Percentiles rank a stretch among this genome's conserved stretches.
These are phyloP conservation scores for Xerocomus minutiporus DNA, from an alignment of 1,284 basidiomycete species.

Conservation along the genomic window DNA sequence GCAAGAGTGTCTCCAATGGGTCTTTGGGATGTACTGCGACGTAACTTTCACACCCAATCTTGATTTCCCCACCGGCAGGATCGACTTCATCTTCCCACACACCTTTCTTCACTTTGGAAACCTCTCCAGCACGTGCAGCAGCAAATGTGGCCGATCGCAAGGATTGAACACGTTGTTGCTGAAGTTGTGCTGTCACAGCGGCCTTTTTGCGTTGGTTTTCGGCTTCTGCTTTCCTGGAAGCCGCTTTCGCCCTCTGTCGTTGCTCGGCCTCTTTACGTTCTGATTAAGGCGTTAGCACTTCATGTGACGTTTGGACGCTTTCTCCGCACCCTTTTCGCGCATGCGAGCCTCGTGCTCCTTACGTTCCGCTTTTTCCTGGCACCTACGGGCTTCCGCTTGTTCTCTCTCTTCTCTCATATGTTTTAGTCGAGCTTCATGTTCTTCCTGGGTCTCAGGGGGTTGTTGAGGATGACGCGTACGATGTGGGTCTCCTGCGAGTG, in stretches of 20 bases:
- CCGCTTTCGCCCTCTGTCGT: conserved; percentile 52
- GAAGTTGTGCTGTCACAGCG: conserved; percentile 43
- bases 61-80: conserved; percentile 64
- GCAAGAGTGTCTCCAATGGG: conserved; percentile 60
- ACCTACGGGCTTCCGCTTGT: conserved; percentile 47
- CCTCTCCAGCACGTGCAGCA: conserved; percentile 54
- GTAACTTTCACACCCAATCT: conserved; percentile 50
- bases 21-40: conserved; percentile 46
- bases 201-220: conserved; percentile 48
- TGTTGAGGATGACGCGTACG: conserved; percentile 11
- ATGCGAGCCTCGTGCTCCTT: conserved; percentile 38
- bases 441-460: conserved; percentile 42
- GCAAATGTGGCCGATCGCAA: conserved; percentile 57
- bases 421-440: conserved; percentile 50
- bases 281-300: conserved; percentile 17
- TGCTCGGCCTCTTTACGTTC: conserved; percentile 51
- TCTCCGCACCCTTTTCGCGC: conserved; percentile 28
- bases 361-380: conserved; percentile 45
- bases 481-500: conserved; percentile 17
- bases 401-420: conserved; percentile 49
- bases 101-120: conserved; percentile 52
- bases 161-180: conserved; percentile 47
- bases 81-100: conserved; percentile 68
- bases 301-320: conserved; percentile 5
- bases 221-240: conserved; percentile 52